Base-by-base conservation (phyloP, 345 rosid species). In the Turritis glabra region DNA sequence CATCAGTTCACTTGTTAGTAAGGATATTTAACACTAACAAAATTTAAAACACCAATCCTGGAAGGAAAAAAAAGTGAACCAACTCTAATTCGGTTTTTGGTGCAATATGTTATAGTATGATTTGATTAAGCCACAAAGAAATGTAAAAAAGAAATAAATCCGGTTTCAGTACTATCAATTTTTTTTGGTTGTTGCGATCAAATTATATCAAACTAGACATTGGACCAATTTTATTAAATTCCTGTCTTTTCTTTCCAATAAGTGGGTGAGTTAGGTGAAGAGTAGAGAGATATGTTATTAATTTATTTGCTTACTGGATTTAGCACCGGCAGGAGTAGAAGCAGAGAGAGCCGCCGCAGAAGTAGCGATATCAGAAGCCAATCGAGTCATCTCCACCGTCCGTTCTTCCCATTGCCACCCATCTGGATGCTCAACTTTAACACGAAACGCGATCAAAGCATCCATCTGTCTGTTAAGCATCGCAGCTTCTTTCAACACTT, bases 351-450 rank as follows among this genome's bases (percentile, higher is more conserved):
- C 82, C 52, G 86, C 86, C 3, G 89, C 44, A n/a, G 89, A 87
- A 57, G 83, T 64, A 7, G 90, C 82, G 15, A 87, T 77, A 72
- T 83, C 83, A 0, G 91, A 83, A 48, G 95, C 95, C 40, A 87
- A 81, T 0, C 89, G 82, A 55, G 84, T 87, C 67, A 87, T 77
- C 64, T 89, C 92, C 25, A 63, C 83, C 7, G 80, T 29, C 50
- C 83, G 68, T 29, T 84, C 88, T 0, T 61, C 68, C 68, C 74
- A 58, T 5, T 18, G 17, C 79, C 83, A 82, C 12, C 78, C 90
- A 1, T 30, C 55, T 0, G 91, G 96, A 75, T 88, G 83, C 80
- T 90, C 91, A 30, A 90, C 93, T 80, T 90, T 88, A 2, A 83
- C 69, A 67, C 91, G 78, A 27, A 88, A 84, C 63, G 93, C 96